phyloP scores from a whole-genome alignment of 2,329 filamentous ascomycete species.

The Phaeosphaeria sp. region DNA sequence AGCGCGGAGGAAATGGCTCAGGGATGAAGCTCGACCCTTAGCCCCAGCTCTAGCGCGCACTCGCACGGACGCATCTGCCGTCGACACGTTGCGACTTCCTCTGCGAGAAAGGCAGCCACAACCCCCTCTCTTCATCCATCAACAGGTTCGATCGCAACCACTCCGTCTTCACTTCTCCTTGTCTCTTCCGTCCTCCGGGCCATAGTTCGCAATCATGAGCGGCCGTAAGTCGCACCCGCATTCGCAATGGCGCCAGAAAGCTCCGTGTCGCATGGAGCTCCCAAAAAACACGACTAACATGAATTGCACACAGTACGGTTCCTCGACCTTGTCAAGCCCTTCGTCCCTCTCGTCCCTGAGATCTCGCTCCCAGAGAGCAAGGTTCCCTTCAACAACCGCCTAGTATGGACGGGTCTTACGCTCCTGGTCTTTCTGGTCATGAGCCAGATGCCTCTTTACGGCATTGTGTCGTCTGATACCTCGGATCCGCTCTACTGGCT shows the following conservation, averaged over 20 bases:
- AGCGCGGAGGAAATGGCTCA: conserved; percentile 25
- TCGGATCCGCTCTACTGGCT: conserved; percentile 99
- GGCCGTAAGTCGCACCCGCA: conserved; percentile 59
- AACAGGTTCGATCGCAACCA: conserved; percentile 31
- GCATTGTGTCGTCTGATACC: conserved; percentile 94
- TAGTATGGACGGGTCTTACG: conserved; percentile 67
- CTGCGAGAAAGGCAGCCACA: conserved; percentile 27
- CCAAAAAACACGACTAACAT: conserved; percentile 25
- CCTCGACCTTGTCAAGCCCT: conserved; percentile 99
- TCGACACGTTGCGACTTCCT: conserved; percentile 34
- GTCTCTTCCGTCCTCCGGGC: conserved; percentile 42
- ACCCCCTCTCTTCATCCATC: conserved; percentile 41
- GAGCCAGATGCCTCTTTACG: conserved; percentile 97
- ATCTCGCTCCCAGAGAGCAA: conserved; percentile 88
- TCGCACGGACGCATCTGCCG: conserved; percentile 19
- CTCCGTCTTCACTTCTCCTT: conserved; percentile 36
- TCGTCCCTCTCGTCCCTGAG: conserved; percentile 99
- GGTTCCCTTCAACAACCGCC: conserved; percentile 91
- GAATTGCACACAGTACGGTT: conserved; percentile 77
- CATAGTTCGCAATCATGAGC: conserved; percentile 60
- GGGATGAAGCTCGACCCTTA: conserved; percentile 30
- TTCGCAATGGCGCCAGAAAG: conserved; percentile 25
- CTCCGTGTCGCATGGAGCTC: conserved; percentile 8
- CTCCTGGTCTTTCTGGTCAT: conserved; percentile 99
- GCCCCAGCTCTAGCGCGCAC: conserved; percentile 16